phyloP scores from a whole-genome alignment of 2,329 filamentous ascomycete species.

The Aspergillus felis region DNA sequence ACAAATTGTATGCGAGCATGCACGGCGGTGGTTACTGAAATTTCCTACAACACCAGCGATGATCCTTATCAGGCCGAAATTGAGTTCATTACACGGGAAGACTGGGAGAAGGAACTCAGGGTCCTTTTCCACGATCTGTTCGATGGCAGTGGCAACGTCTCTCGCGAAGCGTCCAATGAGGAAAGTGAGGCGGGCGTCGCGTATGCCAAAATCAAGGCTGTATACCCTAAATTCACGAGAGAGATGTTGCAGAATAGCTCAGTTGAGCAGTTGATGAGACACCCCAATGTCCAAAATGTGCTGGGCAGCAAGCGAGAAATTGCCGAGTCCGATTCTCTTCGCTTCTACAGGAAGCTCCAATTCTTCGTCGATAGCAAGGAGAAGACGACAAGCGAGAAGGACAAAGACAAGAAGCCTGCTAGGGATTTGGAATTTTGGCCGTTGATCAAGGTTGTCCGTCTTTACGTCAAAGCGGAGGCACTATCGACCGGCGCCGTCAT shows the following conservation, averaged over 20 bases:
- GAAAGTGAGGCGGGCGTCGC: background rate
- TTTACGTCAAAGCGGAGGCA: constrained; percentile 6
- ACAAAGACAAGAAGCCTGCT: constrained; percentile 14
- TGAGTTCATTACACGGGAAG: background rate
- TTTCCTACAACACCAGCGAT: background rate
- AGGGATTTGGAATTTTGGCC: constrained; percentile 36
- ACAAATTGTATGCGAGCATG: background rate
- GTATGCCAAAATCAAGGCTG: background rate
- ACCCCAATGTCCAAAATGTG: background rate
- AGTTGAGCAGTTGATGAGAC: background rate
- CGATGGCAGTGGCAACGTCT: background rate
- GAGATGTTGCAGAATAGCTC: background rate
- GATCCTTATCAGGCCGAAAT: background rate
- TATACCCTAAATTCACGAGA: background rate
- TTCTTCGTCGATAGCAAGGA: constrained; percentile 38
- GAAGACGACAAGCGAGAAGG: constrained; percentile 49
- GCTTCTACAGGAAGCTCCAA: background rate
- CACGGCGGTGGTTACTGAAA: background rate
- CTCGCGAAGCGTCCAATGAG: background rate
- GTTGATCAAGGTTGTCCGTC: constrained; percentile 25
- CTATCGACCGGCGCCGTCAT: constrained; percentile 9
- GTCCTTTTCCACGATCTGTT: background rate
- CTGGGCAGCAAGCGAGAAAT: background rate
- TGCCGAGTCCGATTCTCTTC: background rate
- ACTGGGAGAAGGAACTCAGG: background rate